These are phyloP conservation scores for Aureobasidium subglaciale DNA, from an alignment of 2,329 filamentous ascomycete genomes.

Conservation along the genomic window DNA sequence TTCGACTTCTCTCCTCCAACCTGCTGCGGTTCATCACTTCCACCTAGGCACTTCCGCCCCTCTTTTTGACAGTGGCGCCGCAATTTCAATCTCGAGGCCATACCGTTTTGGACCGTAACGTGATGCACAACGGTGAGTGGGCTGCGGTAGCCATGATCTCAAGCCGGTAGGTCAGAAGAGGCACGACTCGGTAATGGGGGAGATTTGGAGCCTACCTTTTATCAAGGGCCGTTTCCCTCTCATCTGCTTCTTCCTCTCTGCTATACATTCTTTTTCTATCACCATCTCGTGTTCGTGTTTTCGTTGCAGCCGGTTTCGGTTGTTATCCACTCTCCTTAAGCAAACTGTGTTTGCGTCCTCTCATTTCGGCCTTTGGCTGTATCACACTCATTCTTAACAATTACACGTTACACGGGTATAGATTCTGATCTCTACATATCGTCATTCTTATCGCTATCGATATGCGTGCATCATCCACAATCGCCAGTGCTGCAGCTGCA, in stretches of 20 bases:
- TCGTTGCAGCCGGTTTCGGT: constrained; percentile 3
- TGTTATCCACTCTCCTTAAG: constrained; percentile 14
- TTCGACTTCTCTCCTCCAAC: not conserved
- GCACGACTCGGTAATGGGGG: constrained; percentile 12
- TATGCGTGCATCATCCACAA: constrained; percentile 31
- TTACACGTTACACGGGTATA: constrained; percentile 13
- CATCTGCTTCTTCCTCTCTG: constrained; percentile 1
- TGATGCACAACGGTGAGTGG: constrained; percentile 5
- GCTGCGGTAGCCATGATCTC: not conserved
- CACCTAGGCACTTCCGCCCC: constrained; percentile 7
- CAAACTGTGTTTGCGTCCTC: constrained; percentile 45
- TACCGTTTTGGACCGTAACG: constrained; percentile 9
- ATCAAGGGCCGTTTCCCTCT: constrained; percentile 13
- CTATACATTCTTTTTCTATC: constrained; percentile 2
- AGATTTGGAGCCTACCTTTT: constrained; percentile 12
- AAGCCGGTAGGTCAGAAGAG: constrained; percentile 4
- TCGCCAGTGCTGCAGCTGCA: constrained; percentile 29
- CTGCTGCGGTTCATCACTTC: constrained; percentile 3
- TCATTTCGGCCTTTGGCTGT: constrained; percentile 41
- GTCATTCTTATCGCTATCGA: constrained; percentile 23
- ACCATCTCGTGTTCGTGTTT: constrained; percentile 3
- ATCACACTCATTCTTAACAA: constrained; percentile 28
- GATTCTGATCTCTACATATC: constrained; percentile 5
- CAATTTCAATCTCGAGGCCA: constrained; percentile 13
- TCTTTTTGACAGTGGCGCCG: constrained; percentile 13